Percentiles rank a stretch among this genome's conserved stretches.
Conservation (phyloP, 2,329 filamentous ascomycete genomes). For the Aureobasidium leucospermi region DNA sequence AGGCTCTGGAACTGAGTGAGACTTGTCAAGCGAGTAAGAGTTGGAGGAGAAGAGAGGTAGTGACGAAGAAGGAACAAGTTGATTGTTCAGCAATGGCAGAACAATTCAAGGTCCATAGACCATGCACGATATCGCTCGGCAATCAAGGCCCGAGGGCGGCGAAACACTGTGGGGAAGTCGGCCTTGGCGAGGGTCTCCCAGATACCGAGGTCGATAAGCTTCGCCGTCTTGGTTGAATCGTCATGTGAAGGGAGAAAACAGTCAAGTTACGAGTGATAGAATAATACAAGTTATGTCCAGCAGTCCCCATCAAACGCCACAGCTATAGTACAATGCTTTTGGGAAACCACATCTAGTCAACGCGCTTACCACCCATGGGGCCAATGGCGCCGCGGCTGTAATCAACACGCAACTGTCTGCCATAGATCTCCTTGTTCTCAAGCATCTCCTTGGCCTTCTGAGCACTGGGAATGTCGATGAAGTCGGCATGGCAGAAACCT, state of each 20-base stretch:
- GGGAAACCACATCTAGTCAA: background rate
- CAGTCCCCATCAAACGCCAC: background rate
- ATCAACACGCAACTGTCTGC: conserved; percentile 59
- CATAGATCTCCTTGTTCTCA: conserved; percentile 52
- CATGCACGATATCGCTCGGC: background rate
- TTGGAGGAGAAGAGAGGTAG: background rate
- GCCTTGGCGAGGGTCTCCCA: background rate
- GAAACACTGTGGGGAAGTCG: background rate
- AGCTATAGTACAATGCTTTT: conserved; percentile 8
- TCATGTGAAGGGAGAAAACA: background rate
- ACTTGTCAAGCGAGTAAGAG: background rate
- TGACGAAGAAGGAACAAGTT: background rate
- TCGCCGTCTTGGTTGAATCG: background rate
- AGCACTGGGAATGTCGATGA: conserved; percentile 61
- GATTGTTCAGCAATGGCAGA: background rate
- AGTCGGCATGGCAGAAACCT: conserved; percentile 81
- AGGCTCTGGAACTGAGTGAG: too few relatives aligned
- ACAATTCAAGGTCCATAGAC: background rate
- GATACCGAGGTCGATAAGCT: background rate
- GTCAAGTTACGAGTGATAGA: background rate
- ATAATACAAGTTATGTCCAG: background rate
- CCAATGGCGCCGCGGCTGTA: conserved; percentile 34
- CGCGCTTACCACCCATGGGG: background rate
- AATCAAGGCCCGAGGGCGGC: background rate
- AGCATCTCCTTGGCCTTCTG: conserved; percentile 52